Conservation (phyloP, 2,329 filamentous ascomycete species). For the Paecilomyces sp. region DNA sequence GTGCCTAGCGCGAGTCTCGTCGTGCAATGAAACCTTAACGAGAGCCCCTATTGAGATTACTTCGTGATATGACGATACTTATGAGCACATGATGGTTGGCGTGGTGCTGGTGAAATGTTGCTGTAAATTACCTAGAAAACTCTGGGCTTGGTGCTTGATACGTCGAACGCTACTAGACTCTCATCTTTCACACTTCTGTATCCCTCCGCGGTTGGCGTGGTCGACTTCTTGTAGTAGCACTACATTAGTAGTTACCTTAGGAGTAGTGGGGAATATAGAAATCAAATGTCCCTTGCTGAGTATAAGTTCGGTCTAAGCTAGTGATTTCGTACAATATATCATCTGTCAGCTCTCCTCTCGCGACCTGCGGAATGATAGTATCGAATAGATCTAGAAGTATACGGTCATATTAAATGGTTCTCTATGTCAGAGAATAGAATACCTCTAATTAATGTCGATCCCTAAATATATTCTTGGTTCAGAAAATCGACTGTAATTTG, state of each 20-base stretch:
- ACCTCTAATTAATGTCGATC: no score
- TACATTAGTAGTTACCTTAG: background rate
- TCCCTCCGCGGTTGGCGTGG: background rate
- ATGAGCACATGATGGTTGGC: background rate
- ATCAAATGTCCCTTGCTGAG: background rate
- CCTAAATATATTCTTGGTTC: no score
- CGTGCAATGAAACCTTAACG: slow-evolving; percentile 43
- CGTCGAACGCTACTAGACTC: background rate
- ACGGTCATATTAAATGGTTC: no score
- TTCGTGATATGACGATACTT: background rate
- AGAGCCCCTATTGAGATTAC: background rate
- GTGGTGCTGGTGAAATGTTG: background rate
- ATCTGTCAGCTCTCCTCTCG: no score
- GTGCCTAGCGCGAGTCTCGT: slow-evolving; percentile 87
- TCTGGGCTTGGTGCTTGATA: background rate
- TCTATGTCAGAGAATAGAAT: no score
- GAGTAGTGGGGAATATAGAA: background rate
- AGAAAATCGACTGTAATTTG: no score
- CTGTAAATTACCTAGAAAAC: background rate
- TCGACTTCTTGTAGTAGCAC: background rate
- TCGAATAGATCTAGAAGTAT: no score
- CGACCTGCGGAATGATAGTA: no score
- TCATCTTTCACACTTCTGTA: background rate
- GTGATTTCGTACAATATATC: no score
- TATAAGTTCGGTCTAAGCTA: no score